Evolutionary conservation across 2,329 filamentous ascomycete species (phyloP), one percentile per base, ranked within the genome.

Genomic region (Iodosphaeria phyllophila): DNA sequence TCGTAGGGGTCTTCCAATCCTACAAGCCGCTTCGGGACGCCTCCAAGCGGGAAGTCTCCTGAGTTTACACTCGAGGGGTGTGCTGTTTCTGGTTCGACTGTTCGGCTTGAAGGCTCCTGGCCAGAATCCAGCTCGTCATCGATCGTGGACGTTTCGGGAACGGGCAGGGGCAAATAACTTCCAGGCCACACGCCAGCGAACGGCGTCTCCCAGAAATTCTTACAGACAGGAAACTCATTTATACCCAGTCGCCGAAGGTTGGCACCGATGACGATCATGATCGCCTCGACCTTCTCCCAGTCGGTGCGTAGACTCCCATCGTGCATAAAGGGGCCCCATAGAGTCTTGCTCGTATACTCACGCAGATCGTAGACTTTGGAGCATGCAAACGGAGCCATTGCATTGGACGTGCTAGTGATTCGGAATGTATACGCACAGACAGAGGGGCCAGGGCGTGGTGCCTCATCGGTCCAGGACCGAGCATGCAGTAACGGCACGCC

Each of bases 201-300:
- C 0, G 65, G 58, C n/a, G 20, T 27, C 4, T 56, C 49, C 62
- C 66, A 73, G n/a, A 64, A 48, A 14, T 56, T 48, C 8, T 46
- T 47, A 29, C 69, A 60, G 3, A 62, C 47, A 3, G 52, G 50
- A 11, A 53, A 51, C 6, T 39, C 38, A 18, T 54, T 46, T 7
- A 58, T 42, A 8, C 53, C 48, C 34, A 64, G 61, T 7, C 46
- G 40, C 19, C 51, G 46, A 25, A 76, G 54, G 40, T 80, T 82
- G 39, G 63, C 58, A 4, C 62, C 63, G 4, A 84, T 46, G 3
- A 74, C 66, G 4, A 83, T 53, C 56, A 82, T 65, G 27, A 82
- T 64, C 6, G 74, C 70, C 46, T 84, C 77, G 8, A 83, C 50
- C 50, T 77, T 79, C 46, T 84, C 75, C 78, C 78, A 86, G 45